Evolutionary conservation across 495 filamentous ascomycete genomes (phyloP).

Genomic region (Hypoxylon intermedium): DNA sequence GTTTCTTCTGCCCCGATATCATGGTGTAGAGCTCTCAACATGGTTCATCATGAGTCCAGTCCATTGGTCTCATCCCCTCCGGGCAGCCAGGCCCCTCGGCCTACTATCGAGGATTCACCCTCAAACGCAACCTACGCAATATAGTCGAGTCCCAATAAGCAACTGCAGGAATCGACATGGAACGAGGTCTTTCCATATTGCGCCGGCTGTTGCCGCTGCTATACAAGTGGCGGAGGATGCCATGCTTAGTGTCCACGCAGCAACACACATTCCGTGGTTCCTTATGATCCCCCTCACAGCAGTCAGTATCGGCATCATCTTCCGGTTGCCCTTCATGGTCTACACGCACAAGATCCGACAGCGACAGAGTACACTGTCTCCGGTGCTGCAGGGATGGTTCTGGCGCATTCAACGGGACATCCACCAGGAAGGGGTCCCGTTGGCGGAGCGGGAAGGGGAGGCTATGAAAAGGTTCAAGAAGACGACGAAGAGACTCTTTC

Average conservation of each 20-base stretch:
- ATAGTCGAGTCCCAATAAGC: not conserved
- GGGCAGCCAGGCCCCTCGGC: constrained; percentile 16
- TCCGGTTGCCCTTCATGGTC: constrained; percentile 66
- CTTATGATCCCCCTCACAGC: constrained; percentile 74
- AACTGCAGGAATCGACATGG: not conserved
- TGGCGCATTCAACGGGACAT: constrained; percentile 42
- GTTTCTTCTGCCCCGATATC: no score
- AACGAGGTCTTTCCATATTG: constrained; percentile 24
- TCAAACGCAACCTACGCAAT: constrained; percentile 3
- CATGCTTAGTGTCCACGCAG: constrained; percentile 66
- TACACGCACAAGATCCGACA: constrained; percentile 56
- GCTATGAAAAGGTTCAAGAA: constrained; percentile 35
- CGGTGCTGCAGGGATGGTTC: constrained; percentile 60
- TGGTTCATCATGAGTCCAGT: constrained; percentile 19
- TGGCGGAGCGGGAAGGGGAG: constrained; percentile 19
- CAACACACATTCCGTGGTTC: constrained; percentile 71
- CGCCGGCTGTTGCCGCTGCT: constrained; percentile 50
- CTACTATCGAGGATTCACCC: not conserved
- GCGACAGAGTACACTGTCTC: constrained; percentile 54
- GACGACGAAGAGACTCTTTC: constrained; percentile 50
- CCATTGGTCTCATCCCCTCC: constrained; percentile 7
- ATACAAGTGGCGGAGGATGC: constrained; percentile 60
- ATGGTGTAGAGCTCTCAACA: no score
- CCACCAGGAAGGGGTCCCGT: constrained; percentile 14
- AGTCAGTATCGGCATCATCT: constrained; percentile 62